phyloP scores from a whole-genome alignment of 2,329 filamentous ascomycete genomes.

The Cyphellophora attinorum region DNA sequence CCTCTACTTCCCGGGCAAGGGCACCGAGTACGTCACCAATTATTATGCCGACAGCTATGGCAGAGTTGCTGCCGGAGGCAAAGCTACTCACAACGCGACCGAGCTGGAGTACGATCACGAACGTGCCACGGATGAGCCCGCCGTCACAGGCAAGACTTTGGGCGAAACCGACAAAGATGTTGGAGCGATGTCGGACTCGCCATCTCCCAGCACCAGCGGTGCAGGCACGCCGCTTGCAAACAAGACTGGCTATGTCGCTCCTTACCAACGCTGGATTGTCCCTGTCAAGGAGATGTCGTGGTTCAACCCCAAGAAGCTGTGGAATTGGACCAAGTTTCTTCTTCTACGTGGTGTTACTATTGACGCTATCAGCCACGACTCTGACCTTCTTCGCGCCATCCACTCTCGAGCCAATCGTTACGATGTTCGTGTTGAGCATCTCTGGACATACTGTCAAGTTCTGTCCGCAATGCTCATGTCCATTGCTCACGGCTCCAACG shows the following conservation, averaged over 20 bases:
- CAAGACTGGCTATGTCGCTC: not conserved
- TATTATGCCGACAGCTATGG: constrained; percentile 13
- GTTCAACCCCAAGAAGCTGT: constrained; percentile 6
- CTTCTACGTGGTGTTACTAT: constrained; percentile 26
- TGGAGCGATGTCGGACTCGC: not conserved
- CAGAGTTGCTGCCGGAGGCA: constrained; percentile 5
- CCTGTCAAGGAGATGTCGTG: constrained; percentile 8
- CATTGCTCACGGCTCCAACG: constrained; percentile 36
- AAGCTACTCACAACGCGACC: not conserved
- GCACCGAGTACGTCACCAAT: constrained; percentile 16
- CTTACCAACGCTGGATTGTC: constrained; percentile 3
- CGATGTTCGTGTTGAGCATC: constrained; percentile 38
- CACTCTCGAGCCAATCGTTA: constrained; percentile 34
- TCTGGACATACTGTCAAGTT: constrained; percentile 37
- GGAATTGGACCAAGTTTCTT: constrained; percentile 6
- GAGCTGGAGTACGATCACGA: not conserved
- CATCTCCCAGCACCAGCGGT: not conserved
- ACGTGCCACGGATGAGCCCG: not conserved
- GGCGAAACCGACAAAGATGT: not conserved
- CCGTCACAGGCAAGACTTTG: not conserved
- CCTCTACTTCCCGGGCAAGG: constrained; percentile 31
- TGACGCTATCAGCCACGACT: constrained; percentile 32
- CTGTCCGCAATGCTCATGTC: constrained; percentile 32
- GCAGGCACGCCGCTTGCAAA: not conserved
- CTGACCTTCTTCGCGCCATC: constrained; percentile 26